Conservation (phyloP, 2,329 filamentous ascomycete species). For the Trichophyton verrucosum region DNA sequence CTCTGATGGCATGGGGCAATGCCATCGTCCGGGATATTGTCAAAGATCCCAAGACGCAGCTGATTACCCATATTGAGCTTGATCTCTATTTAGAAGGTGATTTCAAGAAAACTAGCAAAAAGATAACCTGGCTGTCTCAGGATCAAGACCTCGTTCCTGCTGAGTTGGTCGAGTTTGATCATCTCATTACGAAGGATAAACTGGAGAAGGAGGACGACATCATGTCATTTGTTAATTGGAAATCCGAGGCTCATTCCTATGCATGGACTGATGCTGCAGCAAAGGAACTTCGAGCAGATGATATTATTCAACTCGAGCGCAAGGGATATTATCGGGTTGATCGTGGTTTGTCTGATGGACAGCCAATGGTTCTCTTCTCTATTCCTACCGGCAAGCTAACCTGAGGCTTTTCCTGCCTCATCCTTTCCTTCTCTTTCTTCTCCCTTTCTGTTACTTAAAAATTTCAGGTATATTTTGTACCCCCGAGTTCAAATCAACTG, state of each 20-base stretch:
- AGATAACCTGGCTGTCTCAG: constrained; percentile 73
- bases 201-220: constrained; percentile 68
- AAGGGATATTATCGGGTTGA: constrained; percentile 50
- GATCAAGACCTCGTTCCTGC: constrained; percentile 59
- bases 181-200: constrained; percentile 76
- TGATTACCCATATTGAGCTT: constrained; percentile 43
- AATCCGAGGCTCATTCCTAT: constrained; percentile 56
- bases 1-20: constrained; percentile 56
- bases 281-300: constrained; percentile 59
- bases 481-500: too few relatives aligned
- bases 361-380: constrained; percentile 34
- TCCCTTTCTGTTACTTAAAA: too few relatives aligned
- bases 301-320: constrained; percentile 79
- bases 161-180: constrained; percentile 73
- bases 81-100: constrained; percentile 76
- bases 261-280: constrained; percentile 67
- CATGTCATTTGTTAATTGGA: constrained; percentile 62
- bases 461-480: too few relatives aligned
- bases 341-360: constrained; percentile 36
- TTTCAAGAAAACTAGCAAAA: constrained; percentile 80
- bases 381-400: too few relatives aligned
- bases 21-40: constrained; percentile 17
- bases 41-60: constrained; percentile 4
- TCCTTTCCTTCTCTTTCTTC: too few relatives aligned
- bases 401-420: too few relatives aligned